Evolutionary conservation across 495 filamentous ascomycete species (phyloP).

Genomic region (Neurospora sp.): DNA sequence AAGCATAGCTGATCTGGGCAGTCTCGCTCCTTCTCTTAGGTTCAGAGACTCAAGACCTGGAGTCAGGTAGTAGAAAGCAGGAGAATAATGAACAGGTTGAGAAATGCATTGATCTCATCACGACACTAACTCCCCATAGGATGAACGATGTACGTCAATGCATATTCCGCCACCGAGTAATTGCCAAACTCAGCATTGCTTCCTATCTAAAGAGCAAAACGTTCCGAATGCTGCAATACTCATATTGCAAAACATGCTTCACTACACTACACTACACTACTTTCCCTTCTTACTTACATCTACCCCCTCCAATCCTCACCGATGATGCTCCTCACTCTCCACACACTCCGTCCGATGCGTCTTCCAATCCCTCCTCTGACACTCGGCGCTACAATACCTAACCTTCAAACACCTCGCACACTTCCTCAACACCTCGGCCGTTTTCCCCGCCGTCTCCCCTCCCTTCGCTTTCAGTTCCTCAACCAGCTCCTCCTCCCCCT

Average conservation of each 20-base stretch:
- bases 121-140: too few relatives aligned
- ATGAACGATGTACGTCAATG: constrained; percentile 4
- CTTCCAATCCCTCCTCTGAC: constrained; percentile 31
- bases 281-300: background rate
- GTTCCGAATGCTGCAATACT: too few relatives aligned
- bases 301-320: background rate
- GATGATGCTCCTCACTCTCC: constrained; percentile 3
- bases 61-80: too few relatives aligned
- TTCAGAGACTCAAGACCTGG: too few relatives aligned
- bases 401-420: constrained; percentile 20
- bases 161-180: too few relatives aligned
- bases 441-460: background rate
- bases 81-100: background rate
- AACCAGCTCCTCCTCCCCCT: constrained; percentile 7
- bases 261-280: background rate
- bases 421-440: constrained; percentile 9
- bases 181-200: too few relatives aligned
- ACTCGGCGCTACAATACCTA: constrained; percentile 26
- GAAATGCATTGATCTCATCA: constrained; percentile 6
- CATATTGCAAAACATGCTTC: too few relatives aligned
- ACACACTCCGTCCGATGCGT: constrained; percentile 25
- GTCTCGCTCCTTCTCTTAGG: too few relatives aligned
- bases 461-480: background rate
- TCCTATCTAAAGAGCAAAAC: too few relatives aligned
- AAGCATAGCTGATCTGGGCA: too few relatives aligned